Conservation (phyloP, 805 yeast species). For the Jamesozyma rosinii region DNA sequence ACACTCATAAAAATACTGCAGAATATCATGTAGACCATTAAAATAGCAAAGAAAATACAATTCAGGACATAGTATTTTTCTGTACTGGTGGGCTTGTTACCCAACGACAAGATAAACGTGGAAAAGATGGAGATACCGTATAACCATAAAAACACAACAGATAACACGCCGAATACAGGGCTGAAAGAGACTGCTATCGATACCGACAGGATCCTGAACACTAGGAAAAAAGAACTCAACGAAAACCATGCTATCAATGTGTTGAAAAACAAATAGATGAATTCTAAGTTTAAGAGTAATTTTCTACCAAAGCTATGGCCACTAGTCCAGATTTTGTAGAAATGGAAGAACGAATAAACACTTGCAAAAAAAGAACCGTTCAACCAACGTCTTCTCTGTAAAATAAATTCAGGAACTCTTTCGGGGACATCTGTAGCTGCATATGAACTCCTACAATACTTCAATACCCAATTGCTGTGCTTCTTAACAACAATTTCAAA, state of each 20-base stretch:
- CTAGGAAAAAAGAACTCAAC: constrained; percentile 79
- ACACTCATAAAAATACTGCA: constrained; percentile 78
- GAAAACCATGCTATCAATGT: constrained; percentile 88
- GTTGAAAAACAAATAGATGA: constrained; percentile 64
- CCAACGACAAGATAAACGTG: constrained; percentile 83
- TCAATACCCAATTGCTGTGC: constrained; percentile 62
- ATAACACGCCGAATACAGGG: constrained; percentile 60
- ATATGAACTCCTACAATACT: constrained; percentile 76
- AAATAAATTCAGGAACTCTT: constrained; percentile 70
- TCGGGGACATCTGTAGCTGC: constrained; percentile 97
- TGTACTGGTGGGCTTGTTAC: constrained; percentile 91
- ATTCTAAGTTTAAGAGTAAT: constrained; percentile 64
- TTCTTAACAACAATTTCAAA: constrained; percentile 89
- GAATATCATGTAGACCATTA: constrained; percentile 83
- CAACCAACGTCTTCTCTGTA: constrained; percentile 93
- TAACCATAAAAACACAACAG: constrained; percentile 76
- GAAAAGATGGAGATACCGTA: constrained; percentile 73
- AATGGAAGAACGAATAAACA: constrained; percentile 72
- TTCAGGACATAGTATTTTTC: constrained; percentile 65
- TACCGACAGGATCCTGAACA: constrained; percentile 77
- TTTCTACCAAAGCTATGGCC: constrained; percentile 65
- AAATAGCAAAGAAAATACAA: constrained; percentile 69
- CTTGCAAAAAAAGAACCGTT: constrained; percentile 96
- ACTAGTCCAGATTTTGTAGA: constrained; percentile 66
- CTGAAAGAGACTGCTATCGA: constrained; percentile 49